Evolutionary conservation across 305 asterid genomes (phyloP).

Genomic region (Withania somnifera): DNA sequence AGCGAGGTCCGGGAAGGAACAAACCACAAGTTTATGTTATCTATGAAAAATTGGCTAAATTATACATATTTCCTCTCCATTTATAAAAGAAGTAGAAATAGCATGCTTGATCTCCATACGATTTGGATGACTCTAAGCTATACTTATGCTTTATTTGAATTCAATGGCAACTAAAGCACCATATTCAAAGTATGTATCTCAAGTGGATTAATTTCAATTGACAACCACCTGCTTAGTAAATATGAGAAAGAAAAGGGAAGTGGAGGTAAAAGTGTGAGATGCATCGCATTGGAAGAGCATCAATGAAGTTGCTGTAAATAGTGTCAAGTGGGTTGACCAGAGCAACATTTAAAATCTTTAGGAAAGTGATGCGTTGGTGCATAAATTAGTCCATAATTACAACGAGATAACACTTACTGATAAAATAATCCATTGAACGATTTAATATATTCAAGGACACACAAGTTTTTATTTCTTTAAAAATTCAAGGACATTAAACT

Average conservation of each 20-base stretch:
- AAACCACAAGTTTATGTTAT: too few relatives aligned
- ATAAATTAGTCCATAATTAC: background rate
- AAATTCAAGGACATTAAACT: background rate
- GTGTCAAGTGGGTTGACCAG: constrained; percentile 48
- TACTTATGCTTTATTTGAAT: too few relatives aligned
- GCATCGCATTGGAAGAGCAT: constrained; percentile 78
- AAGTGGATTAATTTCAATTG: too few relatives aligned
- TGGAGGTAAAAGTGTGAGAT: background rate
- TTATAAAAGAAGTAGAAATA: too few relatives aligned
- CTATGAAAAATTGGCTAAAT: too few relatives aligned
- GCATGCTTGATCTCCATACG: too few relatives aligned
- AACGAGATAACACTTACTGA: background rate
- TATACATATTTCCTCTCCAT: too few relatives aligned
- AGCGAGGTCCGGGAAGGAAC: too few relatives aligned
- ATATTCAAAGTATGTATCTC: too few relatives aligned
- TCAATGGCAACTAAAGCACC: too few relatives aligned
- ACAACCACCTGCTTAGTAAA: background rate
- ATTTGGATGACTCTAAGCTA: too few relatives aligned
- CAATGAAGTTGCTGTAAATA: constrained; percentile 74
- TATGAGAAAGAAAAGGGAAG: background rate
- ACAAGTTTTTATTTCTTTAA: background rate
- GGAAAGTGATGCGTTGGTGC: background rate
- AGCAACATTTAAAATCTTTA: background rate
- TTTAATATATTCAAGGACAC: background rate
- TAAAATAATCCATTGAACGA: background rate